phyloP scores from a whole-genome alignment of 2,329 filamentous ascomycete genomes.

The Fusarium sulawesiense region DNA sequence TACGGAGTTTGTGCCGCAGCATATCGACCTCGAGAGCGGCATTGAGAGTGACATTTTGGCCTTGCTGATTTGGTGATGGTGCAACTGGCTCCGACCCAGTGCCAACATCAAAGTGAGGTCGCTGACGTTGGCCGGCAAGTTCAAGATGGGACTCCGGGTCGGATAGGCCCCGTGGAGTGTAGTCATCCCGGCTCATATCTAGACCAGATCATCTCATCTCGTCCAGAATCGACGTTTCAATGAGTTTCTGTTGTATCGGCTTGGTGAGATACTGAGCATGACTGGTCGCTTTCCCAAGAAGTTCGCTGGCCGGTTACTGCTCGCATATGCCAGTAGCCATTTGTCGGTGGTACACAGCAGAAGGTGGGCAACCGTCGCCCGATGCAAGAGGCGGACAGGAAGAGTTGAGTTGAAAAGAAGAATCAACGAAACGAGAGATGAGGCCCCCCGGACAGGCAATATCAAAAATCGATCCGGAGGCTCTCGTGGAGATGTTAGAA shows the following conservation, averaged over 20 bases:
- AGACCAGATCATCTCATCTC: conserved; percentile 48
- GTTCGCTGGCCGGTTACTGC: conserved; percentile 38
- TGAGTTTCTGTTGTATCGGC: conserved; percentile 40
- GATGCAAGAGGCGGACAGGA: conserved; percentile 33
- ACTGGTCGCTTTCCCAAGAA: conserved; percentile 34
- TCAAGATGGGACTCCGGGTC: conserved; percentile 49
- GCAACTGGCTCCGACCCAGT: conserved; percentile 63
- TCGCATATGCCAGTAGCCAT: conserved; percentile 42
- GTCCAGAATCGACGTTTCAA: conserved; percentile 43
- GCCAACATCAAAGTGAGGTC: conserved; percentile 63
- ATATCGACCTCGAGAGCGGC: conserved; percentile 63
- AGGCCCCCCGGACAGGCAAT: conserved; percentile 39
- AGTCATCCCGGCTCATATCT: conserved; percentile 49
- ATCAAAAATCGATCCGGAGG: conserved; percentile 42
- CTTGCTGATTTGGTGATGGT: conserved; percentile 61
- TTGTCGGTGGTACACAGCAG: conserved; percentile 41
- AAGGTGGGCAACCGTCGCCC: conserved; percentile 40
- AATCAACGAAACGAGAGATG: conserved; percentile 34
- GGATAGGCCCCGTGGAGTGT: conserved; percentile 48
- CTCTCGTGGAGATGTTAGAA: conserved; percentile 45
- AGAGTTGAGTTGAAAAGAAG: conserved; percentile 31
- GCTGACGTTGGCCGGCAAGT: conserved; percentile 50
- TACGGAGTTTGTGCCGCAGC: conserved; percentile 66
- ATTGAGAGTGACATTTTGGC: conserved; percentile 60
- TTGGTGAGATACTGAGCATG: conserved; percentile 43